A percentile compares a stretch with the other conserved stretches of the same genome.
phyloP scores from a whole-genome alignment of 1,284 basidiomycete genomes.

The Tilletia horrida region DNA sequence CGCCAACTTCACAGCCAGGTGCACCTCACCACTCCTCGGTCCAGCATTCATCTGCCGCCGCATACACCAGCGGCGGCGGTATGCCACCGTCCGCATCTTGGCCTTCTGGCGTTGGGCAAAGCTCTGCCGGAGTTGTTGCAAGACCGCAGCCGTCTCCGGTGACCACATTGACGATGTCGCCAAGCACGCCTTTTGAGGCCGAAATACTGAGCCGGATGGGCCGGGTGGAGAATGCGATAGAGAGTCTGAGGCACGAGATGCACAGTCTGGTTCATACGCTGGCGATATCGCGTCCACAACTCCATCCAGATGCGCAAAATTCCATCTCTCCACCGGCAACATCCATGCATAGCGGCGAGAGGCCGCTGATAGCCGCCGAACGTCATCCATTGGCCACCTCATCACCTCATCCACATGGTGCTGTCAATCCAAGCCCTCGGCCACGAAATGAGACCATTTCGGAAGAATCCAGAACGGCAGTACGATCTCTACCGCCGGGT shows the following conservation, averaged over 20 bases:
- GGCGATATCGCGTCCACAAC: not conserved
- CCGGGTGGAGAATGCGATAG: conserved; percentile 15
- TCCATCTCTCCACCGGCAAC: conserved; percentile 8
- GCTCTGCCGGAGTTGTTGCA: not conserved
- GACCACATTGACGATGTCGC: not conserved
- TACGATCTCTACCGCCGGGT: too few species aligned
- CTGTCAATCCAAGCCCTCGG: not conserved
- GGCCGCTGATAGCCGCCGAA: not conserved
- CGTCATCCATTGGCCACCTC: not conserved
- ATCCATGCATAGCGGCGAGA: not conserved
- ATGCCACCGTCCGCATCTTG: conserved; percentile 4
- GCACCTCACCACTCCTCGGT: not conserved
- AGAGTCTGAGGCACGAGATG: not conserved
- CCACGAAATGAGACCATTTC: not conserved
- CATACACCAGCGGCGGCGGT: too few species aligned
- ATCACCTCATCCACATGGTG: not conserved
- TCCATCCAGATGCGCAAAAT: not conserved
- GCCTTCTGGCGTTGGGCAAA: not conserved
- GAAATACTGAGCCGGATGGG: conserved; percentile 1
- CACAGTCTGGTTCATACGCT: not conserved
- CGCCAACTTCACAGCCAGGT: not conserved
- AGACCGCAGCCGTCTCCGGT: not conserved
- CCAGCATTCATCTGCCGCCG: not conserved
- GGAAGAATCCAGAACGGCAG: too few species aligned
- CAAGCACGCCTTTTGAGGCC: not conserved